phyloP scores from a whole-genome alignment of 495 filamentous ascomycete genomes.

The Penicillium odoratum region DNA sequence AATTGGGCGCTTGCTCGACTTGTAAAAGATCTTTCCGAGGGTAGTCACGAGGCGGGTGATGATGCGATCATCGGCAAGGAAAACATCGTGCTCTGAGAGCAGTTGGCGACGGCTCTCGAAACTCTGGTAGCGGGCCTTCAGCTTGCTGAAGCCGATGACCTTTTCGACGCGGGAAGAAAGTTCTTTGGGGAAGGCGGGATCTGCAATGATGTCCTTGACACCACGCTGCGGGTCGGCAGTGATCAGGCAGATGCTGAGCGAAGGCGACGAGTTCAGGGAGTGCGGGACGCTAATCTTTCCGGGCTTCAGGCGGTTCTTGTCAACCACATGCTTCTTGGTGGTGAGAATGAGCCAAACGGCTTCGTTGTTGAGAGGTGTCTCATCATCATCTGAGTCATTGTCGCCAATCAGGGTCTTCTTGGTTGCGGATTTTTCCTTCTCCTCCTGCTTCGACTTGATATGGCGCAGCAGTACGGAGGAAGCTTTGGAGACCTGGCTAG shows the following conservation, averaged over 20 bases:
- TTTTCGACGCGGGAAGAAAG: slow-evolving; percentile 72
- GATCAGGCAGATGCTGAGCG: slow-evolving; percentile 76
- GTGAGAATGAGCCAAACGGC: slow-evolving; percentile 83
- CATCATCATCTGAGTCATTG: slow-evolving; percentile 49
- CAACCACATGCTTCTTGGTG: slow-evolving; percentile 84
- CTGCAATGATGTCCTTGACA: slow-evolving; percentile 83
- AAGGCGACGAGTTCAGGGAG: slow-evolving; percentile 62
- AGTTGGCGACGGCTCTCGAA: slow-evolving; percentile 86
- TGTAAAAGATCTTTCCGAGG: slow-evolving; percentile 88
- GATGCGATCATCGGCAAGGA: slow-evolving; percentile 83
- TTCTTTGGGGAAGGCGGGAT: slow-evolving; percentile 70
- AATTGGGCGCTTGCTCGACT: slow-evolving; percentile 79
- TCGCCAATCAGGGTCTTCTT: slow-evolving; percentile 74
- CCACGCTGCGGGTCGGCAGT: slow-evolving; percentile 81
- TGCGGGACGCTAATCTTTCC: slow-evolving; percentile 65
- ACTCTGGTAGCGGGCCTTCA: slow-evolving; percentile 79
- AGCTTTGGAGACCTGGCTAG: slow-evolving; percentile 67
- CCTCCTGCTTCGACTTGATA: slow-evolving; percentile 65
- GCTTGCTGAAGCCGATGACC: slow-evolving; percentile 79
- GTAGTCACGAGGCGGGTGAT: slow-evolving; percentile 70
- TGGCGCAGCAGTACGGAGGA: slow-evolving; percentile 77
- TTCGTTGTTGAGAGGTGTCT: slow-evolving; percentile 51
- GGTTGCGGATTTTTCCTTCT: slow-evolving; percentile 53
- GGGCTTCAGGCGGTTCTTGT: slow-evolving; percentile 78
- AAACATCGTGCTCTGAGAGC: slow-evolving; percentile 79